Conservation (phyloP, 2,329 filamentous ascomycete species). For the Metarhizium anisopliae region DNA sequence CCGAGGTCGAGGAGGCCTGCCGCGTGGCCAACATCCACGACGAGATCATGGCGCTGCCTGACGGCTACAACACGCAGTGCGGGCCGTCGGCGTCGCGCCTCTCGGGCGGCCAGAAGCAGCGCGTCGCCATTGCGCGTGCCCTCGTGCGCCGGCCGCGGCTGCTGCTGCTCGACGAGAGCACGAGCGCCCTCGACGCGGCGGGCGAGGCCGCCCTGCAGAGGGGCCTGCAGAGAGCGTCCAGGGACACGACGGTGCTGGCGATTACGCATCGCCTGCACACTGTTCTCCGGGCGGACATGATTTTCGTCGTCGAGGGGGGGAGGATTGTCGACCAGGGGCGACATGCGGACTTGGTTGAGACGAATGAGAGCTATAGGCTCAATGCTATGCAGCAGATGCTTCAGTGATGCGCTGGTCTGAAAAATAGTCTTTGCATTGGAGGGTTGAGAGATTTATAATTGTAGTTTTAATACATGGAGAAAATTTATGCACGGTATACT, state of each 20-base stretch:
- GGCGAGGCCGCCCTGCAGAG: too few species aligned
- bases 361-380: too few species aligned
- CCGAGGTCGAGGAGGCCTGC: slow-evolving; percentile 42
- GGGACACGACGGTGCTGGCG: slow-evolving; percentile 17
- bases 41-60: slow-evolving; percentile 57
- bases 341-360: too few species aligned
- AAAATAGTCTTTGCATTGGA: too few species aligned
- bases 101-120: slow-evolving; percentile 52
- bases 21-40: slow-evolving; percentile 60
- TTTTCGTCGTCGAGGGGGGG: slow-evolving; percentile 50
- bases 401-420: too few species aligned
- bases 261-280: slow-evolving; percentile 37
- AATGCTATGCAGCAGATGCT: too few species aligned
- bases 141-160: slow-evolving; percentile 53
- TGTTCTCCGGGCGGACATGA: slow-evolving; percentile 54
- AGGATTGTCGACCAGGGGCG: not conserved
- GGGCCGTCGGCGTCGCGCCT: slow-evolving; percentile 59
- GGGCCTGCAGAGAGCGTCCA: slow-evolving; percentile 27
- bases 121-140: slow-evolving; percentile 52
- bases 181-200: slow-evolving; percentile 38
- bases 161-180: slow-evolving; percentile 60
- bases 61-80: slow-evolving; percentile 55
- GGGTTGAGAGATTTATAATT: too few species aligned
- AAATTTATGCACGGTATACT: too few species aligned
- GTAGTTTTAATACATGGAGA: too few species aligned